Evolutionary conservation across 2,329 filamentous ascomycete genomes (phyloP).

Genomic region (Hirsutella minnesotensis): DNA sequence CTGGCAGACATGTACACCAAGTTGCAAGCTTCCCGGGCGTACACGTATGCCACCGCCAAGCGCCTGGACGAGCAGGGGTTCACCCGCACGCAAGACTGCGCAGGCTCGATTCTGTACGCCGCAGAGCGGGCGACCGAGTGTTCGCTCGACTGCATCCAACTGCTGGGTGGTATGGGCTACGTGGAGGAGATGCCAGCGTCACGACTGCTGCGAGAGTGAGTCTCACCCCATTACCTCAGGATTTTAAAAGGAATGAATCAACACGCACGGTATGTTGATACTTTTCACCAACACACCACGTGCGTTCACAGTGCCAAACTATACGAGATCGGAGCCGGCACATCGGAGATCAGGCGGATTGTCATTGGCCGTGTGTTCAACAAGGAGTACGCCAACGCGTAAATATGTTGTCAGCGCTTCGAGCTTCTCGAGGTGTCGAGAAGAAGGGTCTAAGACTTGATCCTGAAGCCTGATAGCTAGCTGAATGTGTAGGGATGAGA

Average conservation of each 20-base stretch:
- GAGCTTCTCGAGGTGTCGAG: no score
- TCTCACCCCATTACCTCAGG: no score
- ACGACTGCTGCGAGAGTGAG: constrained; percentile 61
- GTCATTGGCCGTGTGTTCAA: constrained; percentile 90
- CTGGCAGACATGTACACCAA: constrained; percentile 98
- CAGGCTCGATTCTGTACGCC: constrained; percentile 85
- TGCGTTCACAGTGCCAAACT: constrained; percentile 53
- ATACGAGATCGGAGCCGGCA: constrained; percentile 95
- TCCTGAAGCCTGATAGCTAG: no score
- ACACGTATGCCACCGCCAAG: constrained; percentile 75
- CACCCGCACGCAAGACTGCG: constrained; percentile 83
- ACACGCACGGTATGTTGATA: no score
- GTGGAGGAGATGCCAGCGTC: constrained; percentile 91
- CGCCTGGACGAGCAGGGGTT: constrained; percentile 63
- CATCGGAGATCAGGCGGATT: constrained; percentile 86
- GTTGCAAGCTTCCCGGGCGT: constrained; percentile 69
- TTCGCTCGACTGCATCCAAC: constrained; percentile 77
- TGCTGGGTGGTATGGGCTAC: constrained; percentile 94
- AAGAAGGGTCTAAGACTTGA: no score
- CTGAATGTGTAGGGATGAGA: no score
- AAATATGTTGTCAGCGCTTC: no score
- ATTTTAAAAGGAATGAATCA: no score
- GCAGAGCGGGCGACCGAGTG: constrained; percentile 84
- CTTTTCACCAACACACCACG: no score
- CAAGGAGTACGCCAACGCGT: constrained; percentile 54